Conservation (phyloP, 768 basidiomycete genomes). For the Leccinum fibrillosum region DNA sequence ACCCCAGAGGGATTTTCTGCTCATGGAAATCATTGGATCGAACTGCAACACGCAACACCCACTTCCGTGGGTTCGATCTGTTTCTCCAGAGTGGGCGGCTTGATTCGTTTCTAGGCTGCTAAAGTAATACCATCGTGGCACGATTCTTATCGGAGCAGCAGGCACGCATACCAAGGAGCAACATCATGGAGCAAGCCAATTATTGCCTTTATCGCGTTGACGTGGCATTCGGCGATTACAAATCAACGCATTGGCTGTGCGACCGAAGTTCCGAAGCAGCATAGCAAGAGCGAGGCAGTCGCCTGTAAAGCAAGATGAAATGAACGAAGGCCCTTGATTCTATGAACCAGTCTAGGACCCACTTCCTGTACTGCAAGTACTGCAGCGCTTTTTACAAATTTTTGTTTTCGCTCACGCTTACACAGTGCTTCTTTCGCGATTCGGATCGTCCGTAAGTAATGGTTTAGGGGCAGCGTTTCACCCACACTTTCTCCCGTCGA, state of each 20-base stretch:
- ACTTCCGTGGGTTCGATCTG: background rate
- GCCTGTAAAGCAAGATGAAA: background rate
- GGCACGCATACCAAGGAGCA: constrained; percentile 7
- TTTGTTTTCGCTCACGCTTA: too few relatives aligned
- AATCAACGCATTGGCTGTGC: background rate
- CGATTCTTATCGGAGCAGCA: constrained; percentile 2
- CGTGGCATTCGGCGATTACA: background rate
- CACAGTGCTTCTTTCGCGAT: too few relatives aligned
- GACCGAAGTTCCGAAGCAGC: constrained; percentile 1
- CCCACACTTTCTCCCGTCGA: too few relatives aligned
- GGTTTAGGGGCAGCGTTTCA: too few relatives aligned
- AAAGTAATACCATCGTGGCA: background rate
- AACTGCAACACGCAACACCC: background rate
- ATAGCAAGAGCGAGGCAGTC: background rate
- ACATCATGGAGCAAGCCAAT: constrained; percentile 2
- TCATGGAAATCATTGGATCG: constrained; percentile 6
- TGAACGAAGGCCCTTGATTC: too few relatives aligned
- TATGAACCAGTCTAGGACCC: background rate
- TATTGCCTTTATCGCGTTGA: background rate
- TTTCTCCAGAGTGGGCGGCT: background rate
- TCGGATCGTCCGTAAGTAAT: too few relatives aligned
- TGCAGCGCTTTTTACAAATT: background rate
- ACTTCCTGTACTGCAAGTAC: background rate
- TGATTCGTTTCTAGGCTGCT: constrained; percentile 7
- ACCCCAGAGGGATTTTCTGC: background rate